Base-by-base conservation (phyloP, 192 early-diverging fungal species). In the Entomortierella chlamydospora region DNA sequence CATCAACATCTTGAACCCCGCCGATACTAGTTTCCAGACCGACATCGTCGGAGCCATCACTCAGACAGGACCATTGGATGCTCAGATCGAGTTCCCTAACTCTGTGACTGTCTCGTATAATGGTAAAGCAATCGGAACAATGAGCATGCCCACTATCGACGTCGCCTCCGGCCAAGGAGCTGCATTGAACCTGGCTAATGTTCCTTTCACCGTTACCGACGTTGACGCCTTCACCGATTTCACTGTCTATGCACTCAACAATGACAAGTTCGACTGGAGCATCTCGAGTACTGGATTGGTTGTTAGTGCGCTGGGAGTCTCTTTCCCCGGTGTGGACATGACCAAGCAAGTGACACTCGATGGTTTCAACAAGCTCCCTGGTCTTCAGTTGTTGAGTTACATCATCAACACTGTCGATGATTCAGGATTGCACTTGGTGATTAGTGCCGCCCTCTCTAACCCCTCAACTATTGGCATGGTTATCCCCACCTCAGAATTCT, bases 1-100 rank as follows among this genome's bases (percentile, higher is more conserved):
- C 29, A 53, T 85, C 34, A 58, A 61, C 6, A 60, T 87, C 47
- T 70, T 70, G 42, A 42, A 42, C 30, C 79, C 86, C 33, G 73
- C 82, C 29, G 71, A 85, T 2, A 61, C 59, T 13, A 15, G 52
- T 13, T 81, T 82, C 61, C 56, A 39, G 2, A 81, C 83, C 15
- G 66, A 81, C 49, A 81, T 87, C 70, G 63, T 64, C 55, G 85
- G 85, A 39, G 41, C 69, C n/a, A 85, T 89, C 47, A 73, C 70
- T 17, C 43, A 71, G 28, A 84, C 87, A 10, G 87, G 88, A 66
- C 86, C 86, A 5, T 59, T 89, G 58, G 71, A 73, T 47, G 86
- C 88, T 52, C 33, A 47, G 2, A 87, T 89, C 61, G 6, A 57
- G 29, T 85, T 89, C 72, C 82, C 83, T 55, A 59, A 60, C 33